Evolutionary conservation across 345 rosid species (phyloP).

Genomic region (Citrus unshiu): DNA sequence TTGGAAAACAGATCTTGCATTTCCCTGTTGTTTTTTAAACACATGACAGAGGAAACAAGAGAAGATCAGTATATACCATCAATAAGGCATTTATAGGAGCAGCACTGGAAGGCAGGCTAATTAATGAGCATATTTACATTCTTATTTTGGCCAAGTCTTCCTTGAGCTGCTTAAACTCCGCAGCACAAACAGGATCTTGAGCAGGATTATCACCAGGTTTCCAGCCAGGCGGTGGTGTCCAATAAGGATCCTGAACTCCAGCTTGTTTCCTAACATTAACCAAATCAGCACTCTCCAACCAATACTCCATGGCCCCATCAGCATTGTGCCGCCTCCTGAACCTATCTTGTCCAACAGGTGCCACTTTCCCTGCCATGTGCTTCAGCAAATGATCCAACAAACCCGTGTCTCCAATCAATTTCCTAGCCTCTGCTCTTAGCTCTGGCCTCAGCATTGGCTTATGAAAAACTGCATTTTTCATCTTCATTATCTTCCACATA

Average conservation of each 20-base stretch:
- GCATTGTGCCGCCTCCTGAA: slow-evolving; percentile 87
- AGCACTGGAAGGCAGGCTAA: neutral
- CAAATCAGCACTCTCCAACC: slow-evolving; percentile 81
- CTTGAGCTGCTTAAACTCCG: slow-evolving; percentile 53
- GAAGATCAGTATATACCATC: neutral
- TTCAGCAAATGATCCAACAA: slow-evolving; percentile 87
- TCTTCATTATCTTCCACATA: slow-evolving; percentile 84
- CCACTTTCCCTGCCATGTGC: slow-evolving; percentile 93
- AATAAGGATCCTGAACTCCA: slow-evolving; percentile 85
- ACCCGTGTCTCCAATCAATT: slow-evolving; percentile 93
- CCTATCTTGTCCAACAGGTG: slow-evolving; percentile 84
- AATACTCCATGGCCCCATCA: slow-evolving; percentile 95
- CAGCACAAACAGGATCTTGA: slow-evolving; percentile 76
- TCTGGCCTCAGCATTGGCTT: slow-evolving; percentile 72
- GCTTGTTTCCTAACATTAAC: slow-evolving; percentile 64
- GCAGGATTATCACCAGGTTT: slow-evolving; percentile 74
- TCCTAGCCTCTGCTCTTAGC: slow-evolving; percentile 74
- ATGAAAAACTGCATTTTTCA: slow-evolving; percentile 61
- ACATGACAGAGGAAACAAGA: neutral
- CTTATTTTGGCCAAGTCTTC: slow-evolving; percentile 33
- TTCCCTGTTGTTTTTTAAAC: slow-evolving; percentile 23
- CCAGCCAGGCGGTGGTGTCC: slow-evolving; percentile 98
- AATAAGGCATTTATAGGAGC: neutral
- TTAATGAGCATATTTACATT: slow-evolving; percentile 28
- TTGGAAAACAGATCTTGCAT: slow-evolving; percentile 39